A percentile compares a stretch with the other conserved stretches of the same genome.
phyloP scores from a whole-genome alignment of 441 rosid species.

The Gossypium schwendimanii region DNA sequence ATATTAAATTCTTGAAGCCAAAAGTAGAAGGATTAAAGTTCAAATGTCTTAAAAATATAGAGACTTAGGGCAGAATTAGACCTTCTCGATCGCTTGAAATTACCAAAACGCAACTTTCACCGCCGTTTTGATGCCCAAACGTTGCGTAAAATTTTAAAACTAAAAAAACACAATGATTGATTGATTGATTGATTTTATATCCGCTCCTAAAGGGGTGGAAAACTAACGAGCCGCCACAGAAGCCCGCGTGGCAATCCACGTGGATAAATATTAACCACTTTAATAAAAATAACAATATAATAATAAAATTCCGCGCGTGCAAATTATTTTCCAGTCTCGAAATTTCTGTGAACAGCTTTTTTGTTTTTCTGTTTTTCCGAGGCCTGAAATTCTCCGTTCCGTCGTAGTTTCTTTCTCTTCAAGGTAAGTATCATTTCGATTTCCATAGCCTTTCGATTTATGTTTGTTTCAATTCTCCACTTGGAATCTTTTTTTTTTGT shows the following conservation, averaged over 20 bases:
- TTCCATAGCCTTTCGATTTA: background rate
- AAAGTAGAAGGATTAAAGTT: no score
- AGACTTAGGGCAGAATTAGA: no score
- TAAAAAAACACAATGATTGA: background rate
- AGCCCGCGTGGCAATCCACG: constrained; percentile 28
- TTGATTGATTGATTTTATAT: background rate
- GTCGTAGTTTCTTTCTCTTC: background rate
- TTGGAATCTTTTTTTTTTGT: background rate
- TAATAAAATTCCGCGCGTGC: background rate
- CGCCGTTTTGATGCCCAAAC: background rate
- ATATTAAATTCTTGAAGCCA: no score
- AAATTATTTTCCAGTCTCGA: background rate
- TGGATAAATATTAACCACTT: constrained; percentile 19
- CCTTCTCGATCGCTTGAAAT: background rate
- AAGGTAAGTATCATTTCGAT: background rate
- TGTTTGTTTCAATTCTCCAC: background rate
- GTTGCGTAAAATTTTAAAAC: background rate
- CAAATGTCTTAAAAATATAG: no score
- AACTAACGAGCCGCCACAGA: constrained; percentile 1
- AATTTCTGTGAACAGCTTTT: background rate
- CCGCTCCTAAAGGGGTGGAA: background rate
- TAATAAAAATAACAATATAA: background rate
- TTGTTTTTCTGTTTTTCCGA: background rate
- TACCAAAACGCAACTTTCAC: background rate
- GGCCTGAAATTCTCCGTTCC: background rate